These are phyloP conservation scores for Leccinum barrowsii DNA, from an alignment of 768 basidiomycete genomes.

Conservation along the genomic window DNA sequence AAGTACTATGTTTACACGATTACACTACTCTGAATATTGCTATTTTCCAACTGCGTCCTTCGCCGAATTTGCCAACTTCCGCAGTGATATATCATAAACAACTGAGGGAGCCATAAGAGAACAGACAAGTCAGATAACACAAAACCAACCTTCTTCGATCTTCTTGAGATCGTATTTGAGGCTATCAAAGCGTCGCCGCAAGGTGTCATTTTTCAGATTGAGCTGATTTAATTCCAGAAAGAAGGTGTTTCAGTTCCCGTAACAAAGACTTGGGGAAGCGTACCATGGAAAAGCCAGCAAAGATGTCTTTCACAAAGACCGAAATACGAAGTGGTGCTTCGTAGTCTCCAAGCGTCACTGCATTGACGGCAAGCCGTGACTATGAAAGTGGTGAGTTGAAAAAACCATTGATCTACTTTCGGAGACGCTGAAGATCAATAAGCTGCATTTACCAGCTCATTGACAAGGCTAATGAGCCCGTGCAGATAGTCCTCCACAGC, in stretches of 20 bases:
- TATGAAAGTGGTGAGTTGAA: slow-evolving; percentile 27
- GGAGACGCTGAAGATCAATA: not conserved
- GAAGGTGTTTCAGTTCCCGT: slow-evolving; percentile 1
- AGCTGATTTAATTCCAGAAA: slow-evolving; percentile 41
- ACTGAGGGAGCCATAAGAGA: slow-evolving; percentile 40
- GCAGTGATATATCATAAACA: slow-evolving; percentile 80
- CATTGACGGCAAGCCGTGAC: slow-evolving; percentile 78
- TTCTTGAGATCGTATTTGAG: slow-evolving; percentile 87
- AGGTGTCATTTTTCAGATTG: slow-evolving; percentile 75
- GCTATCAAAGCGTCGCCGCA: slow-evolving; percentile 75
- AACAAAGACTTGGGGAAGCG: not conserved
- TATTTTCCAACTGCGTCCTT: slow-evolving; percentile 1
- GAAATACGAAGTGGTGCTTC: slow-evolving; percentile 78
- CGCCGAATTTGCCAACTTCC: slow-evolving; percentile 49
- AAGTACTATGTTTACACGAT: not conserved
- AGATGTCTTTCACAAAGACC: slow-evolving; percentile 74
- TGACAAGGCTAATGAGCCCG: slow-evolving; percentile 71
- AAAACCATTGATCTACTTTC: not conserved
- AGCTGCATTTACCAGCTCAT: slow-evolving; percentile 61
- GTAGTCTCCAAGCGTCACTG: slow-evolving; percentile 80
- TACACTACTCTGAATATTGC: not conserved
- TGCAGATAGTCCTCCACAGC: slow-evolving; percentile 81
- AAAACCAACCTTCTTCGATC: slow-evolving; percentile 71
- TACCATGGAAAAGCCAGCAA: slow-evolving; percentile 83
- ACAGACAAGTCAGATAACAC: not conserved